A percentile compares a stretch with the other conserved stretches of the same genome.
phyloP scores from a whole-genome alignment of 2,329 filamentous ascomycete species.

The Stemphylium lycopersici region DNA sequence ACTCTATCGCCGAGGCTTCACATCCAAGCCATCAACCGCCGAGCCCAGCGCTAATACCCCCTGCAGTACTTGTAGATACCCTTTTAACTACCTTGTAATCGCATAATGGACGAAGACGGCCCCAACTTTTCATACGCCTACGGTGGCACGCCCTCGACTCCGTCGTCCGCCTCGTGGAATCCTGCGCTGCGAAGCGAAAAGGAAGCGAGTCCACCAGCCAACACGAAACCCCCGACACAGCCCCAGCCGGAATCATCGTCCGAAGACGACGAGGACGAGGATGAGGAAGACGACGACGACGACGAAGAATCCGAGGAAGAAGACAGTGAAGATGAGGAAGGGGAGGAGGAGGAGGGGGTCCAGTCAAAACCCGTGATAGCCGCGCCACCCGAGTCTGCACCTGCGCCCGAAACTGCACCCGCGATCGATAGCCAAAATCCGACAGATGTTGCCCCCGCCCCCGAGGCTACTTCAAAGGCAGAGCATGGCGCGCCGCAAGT shows the following conservation, averaged over 20 bases:
- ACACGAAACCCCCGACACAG: conserved; percentile 16
- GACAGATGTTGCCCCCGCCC: conserved; percentile 14
- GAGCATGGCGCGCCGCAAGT: conserved; percentile 35
- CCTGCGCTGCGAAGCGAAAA: conserved; percentile 59
- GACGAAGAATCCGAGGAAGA: conserved; percentile 24
- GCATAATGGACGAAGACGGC: conserved; percentile 45
- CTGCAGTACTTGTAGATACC: conserved; percentile 45
- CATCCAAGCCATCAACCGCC: not conserved
- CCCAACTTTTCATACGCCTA: conserved; percentile 52
- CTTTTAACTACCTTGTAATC: conserved; percentile 35
- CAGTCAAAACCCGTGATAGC: conserved; percentile 10
- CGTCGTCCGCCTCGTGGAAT: conserved; percentile 57
- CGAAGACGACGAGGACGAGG: conserved; percentile 25
- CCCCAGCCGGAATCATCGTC: conserved; percentile 21
- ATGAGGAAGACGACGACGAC: conserved; percentile 17
- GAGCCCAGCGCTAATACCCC: conserved; percentile 31
- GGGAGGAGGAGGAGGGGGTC: conserved; percentile 9
- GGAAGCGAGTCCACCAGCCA: conserved; percentile 15
- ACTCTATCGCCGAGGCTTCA: conserved; percentile 16
- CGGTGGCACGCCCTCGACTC: conserved; percentile 28
- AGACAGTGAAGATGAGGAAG: conserved; percentile 18
- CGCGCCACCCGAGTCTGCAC: conserved; percentile 1
- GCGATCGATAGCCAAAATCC: conserved; percentile 8
- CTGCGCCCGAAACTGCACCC: conserved; percentile 10
- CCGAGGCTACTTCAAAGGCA: conserved; percentile 38